A percentile compares a stretch with the other conserved stretches of the same genome.
phyloP scores from a whole-genome alignment of 2,329 filamentous ascomycete species.

The Aspergillus terreus region DNA sequence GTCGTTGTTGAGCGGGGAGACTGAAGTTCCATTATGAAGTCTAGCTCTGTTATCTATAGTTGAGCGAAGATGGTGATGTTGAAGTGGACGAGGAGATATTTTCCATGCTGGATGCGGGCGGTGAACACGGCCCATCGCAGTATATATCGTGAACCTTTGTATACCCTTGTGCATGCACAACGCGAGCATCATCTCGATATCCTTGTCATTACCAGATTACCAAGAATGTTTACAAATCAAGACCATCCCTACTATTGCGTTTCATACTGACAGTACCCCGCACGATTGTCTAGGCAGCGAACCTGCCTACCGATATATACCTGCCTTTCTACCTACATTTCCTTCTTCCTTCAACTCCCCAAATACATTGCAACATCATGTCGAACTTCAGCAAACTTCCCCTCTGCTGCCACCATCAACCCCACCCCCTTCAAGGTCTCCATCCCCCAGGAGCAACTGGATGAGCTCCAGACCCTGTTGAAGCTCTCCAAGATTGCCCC shows the following conservation, averaged over 20 bases:
- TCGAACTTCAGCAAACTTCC: conserved; percentile 30
- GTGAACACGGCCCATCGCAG: neutral
- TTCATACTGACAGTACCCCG: too few relatives aligned
- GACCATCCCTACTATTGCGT: too few relatives aligned
- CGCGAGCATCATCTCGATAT: too few relatives aligned
- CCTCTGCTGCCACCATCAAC: conserved; percentile 32
- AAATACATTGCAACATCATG: conserved; percentile 15
- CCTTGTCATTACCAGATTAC: too few relatives aligned
- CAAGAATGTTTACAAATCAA: too few relatives aligned
- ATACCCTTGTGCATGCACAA: too few relatives aligned
- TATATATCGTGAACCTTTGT: neutral
- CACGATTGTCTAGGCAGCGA: too few relatives aligned
- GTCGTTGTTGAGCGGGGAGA: conserved; percentile 29
- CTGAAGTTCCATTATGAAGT: neutral
- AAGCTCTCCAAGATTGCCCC: conserved; percentile 48
- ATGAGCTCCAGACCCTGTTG: conserved; percentile 46
- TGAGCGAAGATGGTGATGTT: too few relatives aligned
- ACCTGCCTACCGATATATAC: too few relatives aligned
- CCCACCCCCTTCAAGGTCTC: conserved; percentile 42
- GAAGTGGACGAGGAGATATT: neutral
- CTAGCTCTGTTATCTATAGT: too few relatives aligned
- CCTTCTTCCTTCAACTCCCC: neutral
- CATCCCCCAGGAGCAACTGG: conserved; percentile 42
- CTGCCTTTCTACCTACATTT: neutral
- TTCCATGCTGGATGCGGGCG: neutral